Percentiles rank a stretch among this genome's conserved stretches.
phyloP scores from a whole-genome alignment of 768 basidiomycete species.

The Chlorophyllum brunneum region DNA sequence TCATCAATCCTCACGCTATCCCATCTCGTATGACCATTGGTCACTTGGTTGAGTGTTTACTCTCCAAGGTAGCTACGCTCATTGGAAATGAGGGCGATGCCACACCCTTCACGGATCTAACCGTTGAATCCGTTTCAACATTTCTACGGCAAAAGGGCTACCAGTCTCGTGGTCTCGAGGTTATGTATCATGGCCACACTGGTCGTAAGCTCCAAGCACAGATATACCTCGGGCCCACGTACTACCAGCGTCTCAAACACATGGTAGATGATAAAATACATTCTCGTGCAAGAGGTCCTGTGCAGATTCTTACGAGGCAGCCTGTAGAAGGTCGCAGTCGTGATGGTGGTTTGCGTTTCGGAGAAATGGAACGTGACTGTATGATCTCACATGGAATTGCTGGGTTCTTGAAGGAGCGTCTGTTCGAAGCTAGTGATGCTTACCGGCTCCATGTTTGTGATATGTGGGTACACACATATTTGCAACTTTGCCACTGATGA shows the following conservation, averaged over 20 bases:
- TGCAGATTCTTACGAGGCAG: constrained; percentile 95
- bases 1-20: constrained; percentile 99
- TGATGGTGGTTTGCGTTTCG: constrained; percentile 98
- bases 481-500: background rate
- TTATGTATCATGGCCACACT: constrained; percentile 99
- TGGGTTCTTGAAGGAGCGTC: constrained; percentile 93
- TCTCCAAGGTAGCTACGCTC: constrained; percentile 94
- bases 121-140: constrained; percentile 96
- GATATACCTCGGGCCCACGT: constrained; percentile 97
- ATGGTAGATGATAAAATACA: constrained; percentile 99
- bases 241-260: constrained; percentile 98
- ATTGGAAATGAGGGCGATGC: constrained; percentile 98
- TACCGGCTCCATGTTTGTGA: constrained; percentile 96
- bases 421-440: constrained; percentile 91
- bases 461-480: constrained; percentile 55
- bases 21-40: constrained; percentile 99
- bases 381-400: constrained; percentile 99
- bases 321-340: constrained; percentile 98
- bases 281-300: constrained; percentile 93
- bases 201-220: constrained; percentile 98
- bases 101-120: constrained; percentile 97
- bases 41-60: constrained; percentile 96
- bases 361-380: constrained; percentile 99
- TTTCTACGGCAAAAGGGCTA: constrained; percentile 88
- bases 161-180: constrained; percentile 94